Base-by-base conservation (phyloP, 2,329 filamentous ascomycete species). In the Fusarium acutatum region DNA sequence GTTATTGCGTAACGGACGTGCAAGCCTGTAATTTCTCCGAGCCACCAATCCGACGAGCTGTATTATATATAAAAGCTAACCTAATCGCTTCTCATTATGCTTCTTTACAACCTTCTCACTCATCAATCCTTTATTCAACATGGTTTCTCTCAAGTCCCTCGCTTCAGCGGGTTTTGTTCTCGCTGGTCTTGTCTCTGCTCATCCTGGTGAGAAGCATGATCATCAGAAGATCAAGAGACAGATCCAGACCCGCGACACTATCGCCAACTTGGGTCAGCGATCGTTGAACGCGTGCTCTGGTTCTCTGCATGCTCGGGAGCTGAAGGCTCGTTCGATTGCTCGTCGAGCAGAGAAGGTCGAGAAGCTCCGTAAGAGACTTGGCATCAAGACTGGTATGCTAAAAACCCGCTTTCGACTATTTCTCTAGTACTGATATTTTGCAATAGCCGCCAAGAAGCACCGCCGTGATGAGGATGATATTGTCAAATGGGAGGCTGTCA, bases 221-320 rank as follows among this genome's bases (percentile, higher is more conserved):
- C 64, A 67, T 7, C 41, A 67, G 20, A 38, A 37, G 14, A 50
- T 67, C 14, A 65, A 67, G 64, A 65, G 60, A 14, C 64, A 67
- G 64, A 67, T 67, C 11, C 43, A 59, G 32, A 24, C 50, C 5
- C 60, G 60, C 9, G 43, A 67, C 10, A 24, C 30, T 10, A 24
- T 50, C 9, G 64, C 64, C 26, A 65, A 59, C 24, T 1, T 67
- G 11, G 64, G 64, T 4, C 64, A 59, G 32, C 7, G 64, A 7
- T 67, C 64, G 0, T 20, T 67, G 43, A 38, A 50, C 4, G 13
- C 43, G 2, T 67, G 64, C 17, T 67, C 64, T 59, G 13, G 30
- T 18, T 38, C 49, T 32, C 22, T 49, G 1, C 30, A 67, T 22
- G 64, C 64, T 2, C 26, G 22, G 2, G 60, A 52, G 15, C 2